These are phyloP conservation scores for Diplotaxis tenuifolia DNA, from an alignment of 345 rosid species.

Conservation along the genomic window DNA sequence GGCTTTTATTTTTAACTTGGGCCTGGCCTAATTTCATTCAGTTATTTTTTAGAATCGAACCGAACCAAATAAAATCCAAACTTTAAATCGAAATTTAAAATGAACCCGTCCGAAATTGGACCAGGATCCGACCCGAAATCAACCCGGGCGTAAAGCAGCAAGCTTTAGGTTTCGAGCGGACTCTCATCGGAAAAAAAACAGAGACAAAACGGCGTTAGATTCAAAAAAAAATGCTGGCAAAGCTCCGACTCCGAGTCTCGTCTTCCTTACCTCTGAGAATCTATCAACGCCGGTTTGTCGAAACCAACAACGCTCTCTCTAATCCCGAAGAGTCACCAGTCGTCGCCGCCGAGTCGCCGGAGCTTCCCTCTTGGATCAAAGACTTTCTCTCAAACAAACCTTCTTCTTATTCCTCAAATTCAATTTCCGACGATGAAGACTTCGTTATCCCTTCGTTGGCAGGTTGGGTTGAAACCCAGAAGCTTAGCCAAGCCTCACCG, in stretches of 20 bases:
- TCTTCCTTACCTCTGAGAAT: background rate
- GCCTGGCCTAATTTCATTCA: too few relatives aligned
- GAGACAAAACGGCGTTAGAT: constrained; percentile 3
- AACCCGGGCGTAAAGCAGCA: background rate
- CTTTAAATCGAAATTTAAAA: too few relatives aligned
- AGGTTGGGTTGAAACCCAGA: constrained; percentile 52
- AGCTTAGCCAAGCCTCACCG: constrained; percentile 12
- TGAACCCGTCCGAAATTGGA: background rate
- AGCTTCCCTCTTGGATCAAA: constrained; percentile 69
- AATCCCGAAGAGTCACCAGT: constrained; percentile 25
- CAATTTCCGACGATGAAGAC: constrained; percentile 45
- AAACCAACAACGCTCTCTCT: background rate
- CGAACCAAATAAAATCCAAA: too few relatives aligned
- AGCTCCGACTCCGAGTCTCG: constrained; percentile 19
- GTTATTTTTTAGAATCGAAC: background rate
- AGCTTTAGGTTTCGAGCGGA: constrained; percentile 25
- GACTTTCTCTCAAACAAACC: constrained; percentile 33
- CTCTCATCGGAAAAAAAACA: constrained; percentile 5
- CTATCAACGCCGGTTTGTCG: background rate
- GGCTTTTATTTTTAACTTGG: too few relatives aligned
- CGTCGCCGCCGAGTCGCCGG: constrained; percentile 68
- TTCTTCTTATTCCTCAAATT: constrained; percentile 11
- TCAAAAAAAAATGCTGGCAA: constrained; percentile 6
- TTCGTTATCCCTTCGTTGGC: constrained; percentile 74
- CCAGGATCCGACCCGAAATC: background rate